phyloP scores from a whole-genome alignment of 2,329 filamentous ascomycete species.

The Diaporthe caulivora region DNA sequence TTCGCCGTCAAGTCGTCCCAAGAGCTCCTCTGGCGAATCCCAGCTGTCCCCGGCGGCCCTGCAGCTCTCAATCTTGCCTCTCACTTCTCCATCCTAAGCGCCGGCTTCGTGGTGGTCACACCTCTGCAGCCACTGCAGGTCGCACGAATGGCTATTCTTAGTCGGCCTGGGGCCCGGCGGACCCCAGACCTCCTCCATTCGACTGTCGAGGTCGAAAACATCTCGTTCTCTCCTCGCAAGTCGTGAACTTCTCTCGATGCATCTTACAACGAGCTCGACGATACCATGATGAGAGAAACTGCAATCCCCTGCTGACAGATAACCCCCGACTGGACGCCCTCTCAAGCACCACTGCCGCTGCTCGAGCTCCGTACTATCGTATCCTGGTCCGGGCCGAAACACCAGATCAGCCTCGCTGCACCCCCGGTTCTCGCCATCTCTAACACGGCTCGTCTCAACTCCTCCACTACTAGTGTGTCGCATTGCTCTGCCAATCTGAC shows the following conservation, averaged over 20 bases:
- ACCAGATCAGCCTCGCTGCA: conserved; percentile 48
- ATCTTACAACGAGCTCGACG: conserved; percentile 10
- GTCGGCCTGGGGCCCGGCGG: conserved; percentile 20
- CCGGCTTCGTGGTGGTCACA: conserved; percentile 38
- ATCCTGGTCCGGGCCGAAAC: conserved; percentile 55
- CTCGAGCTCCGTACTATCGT: conserved; percentile 23
- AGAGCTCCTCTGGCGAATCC: conserved; percentile 37
- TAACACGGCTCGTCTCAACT: conserved; percentile 60
- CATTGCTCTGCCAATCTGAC: conserved; percentile 47
- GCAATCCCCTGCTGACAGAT: conserved; percentile 21
- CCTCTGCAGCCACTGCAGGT: conserved; percentile 37
- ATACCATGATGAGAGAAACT: conserved; percentile 10
- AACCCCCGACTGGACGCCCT: not conserved
- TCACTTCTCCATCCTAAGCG: conserved; percentile 39
- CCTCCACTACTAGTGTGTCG: conserved; percentile 45
- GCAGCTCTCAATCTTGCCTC: conserved; percentile 37
- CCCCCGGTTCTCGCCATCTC: conserved; percentile 57
- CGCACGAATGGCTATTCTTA: conserved; percentile 37
- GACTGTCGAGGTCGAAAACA: conserved; percentile 11
- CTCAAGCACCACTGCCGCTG: conserved; percentile 13
- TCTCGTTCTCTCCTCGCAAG: not conserved
- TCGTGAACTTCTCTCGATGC: conserved; percentile 1
- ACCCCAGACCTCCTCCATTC: conserved; percentile 32
- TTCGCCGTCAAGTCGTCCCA: not conserved
- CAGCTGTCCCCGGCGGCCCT: conserved; percentile 19